phyloP scores from a whole-genome alignment of 768 basidiomycete genomes.

The Rhodotorula taiwanensis region DNA sequence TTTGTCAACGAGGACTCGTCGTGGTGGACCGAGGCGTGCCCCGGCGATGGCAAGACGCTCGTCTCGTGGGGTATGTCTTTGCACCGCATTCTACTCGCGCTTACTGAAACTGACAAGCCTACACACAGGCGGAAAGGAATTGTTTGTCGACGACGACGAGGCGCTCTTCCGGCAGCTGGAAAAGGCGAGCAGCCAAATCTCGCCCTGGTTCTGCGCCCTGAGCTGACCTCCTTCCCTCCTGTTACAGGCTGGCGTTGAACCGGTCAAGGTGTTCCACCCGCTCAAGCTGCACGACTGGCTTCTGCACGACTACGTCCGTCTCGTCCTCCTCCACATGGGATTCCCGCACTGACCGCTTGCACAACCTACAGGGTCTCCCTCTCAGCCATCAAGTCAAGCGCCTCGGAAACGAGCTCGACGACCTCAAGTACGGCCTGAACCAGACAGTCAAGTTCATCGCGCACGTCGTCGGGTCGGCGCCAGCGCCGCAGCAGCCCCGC shows the following conservation, averaged over 20 bases:
- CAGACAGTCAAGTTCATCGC: constrained; percentile 3
- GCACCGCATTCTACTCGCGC: too few relatives aligned
- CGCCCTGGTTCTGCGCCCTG: too few relatives aligned
- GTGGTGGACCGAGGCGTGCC: constrained; percentile 31
- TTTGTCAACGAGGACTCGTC: constrained; percentile 4
- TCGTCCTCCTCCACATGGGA: neutral
- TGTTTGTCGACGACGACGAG: constrained; percentile 24
- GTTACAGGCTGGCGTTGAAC: constrained; percentile 21
- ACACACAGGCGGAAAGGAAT: constrained; percentile 12
- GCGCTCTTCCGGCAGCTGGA: constrained; percentile 8
- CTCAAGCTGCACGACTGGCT: constrained; percentile 15
- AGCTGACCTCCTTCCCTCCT: neutral
- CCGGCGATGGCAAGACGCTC: constrained; percentile 14
- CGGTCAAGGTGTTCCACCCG: neutral
- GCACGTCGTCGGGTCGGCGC: neutral
- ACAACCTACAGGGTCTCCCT: neutral
- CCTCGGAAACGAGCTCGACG: constrained; percentile 7
- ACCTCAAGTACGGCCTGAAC: constrained; percentile 12
- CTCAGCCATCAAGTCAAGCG: constrained; percentile 6
- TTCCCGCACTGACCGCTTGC: neutral
- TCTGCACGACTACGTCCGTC: neutral
- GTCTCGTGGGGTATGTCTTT: constrained; percentile 19
- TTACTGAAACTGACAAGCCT: neutral
- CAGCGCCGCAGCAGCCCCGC: neutral
- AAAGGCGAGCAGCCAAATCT: neutral